These are phyloP conservation scores for Mercurialis annua DNA, from an alignment of 345 rosid species.

Conservation along the genomic window DNA sequence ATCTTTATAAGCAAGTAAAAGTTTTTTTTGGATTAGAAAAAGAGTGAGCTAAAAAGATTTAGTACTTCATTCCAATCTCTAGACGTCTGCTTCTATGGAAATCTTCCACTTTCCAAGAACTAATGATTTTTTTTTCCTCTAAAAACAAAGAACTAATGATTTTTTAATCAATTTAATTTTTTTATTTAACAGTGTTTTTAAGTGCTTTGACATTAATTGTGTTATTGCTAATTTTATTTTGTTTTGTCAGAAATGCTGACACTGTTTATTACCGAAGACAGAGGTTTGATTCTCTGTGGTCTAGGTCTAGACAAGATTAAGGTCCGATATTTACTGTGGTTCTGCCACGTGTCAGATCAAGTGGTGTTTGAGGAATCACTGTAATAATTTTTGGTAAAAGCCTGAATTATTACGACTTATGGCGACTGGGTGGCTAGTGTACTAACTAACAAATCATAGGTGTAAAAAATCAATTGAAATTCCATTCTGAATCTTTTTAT, in stretches of 20 bases:
- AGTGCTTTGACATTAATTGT: conserved; percentile 40
- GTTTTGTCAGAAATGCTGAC: conserved; percentile 30
- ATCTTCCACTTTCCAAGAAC: conserved; percentile 46
- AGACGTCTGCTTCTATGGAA: conserved; percentile 34
- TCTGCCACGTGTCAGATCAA: neutral
- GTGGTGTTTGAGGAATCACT: too few species aligned
- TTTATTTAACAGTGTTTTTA: neutral
- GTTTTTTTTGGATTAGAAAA: conserved; percentile 8
- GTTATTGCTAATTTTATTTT: neutral
- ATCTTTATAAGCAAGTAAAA: neutral
- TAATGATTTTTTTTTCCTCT: conserved; percentile 37
- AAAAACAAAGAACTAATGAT: conserved; percentile 37
- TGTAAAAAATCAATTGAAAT: too few species aligned
- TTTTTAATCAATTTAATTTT: conserved; percentile 20
- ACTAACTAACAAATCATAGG: too few species aligned
- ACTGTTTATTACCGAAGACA: conserved; percentile 12
- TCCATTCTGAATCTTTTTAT: too few species aligned
- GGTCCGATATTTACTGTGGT: neutral
- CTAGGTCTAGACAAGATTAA: neutral
- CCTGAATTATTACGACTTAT: too few species aligned
- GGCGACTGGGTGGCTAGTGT: too few species aligned
- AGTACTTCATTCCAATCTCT: conserved; percentile 40
- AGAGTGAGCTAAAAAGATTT: conserved; percentile 9
- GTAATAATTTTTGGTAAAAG: too few species aligned
- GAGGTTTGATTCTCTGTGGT: conserved; percentile 6